Evolutionary conservation across 441 rosid genomes (phyloP), one percentile per base, ranked within the genome.

Genomic region (Adansonia madagascariensis): DNA sequence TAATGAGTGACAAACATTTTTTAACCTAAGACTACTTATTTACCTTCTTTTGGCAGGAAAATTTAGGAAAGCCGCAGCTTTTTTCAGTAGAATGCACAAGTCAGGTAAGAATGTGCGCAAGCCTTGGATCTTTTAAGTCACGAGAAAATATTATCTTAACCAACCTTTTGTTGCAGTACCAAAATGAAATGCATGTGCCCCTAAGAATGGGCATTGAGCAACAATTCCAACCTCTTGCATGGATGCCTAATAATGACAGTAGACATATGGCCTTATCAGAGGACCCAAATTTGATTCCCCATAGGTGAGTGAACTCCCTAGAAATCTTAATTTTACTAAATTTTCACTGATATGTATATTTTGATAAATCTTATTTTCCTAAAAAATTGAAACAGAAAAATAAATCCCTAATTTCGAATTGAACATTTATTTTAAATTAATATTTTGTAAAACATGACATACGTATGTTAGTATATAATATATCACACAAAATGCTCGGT

Each of bases 51-150:
- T 78, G 77, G 44, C 89, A 92, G 97, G 94, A 91, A 80, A 85
- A 88, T 82, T 65, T 90, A 56, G 88, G 89, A 74, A 91, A 88
- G 60, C 90, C 82, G 78, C 89, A 90, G 76, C 83, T 91, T 64
- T 77, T 88, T 77, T 79, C 90, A 8, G 66, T 86, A 46, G 89
- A 89, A 74, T 86, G 91, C 85, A 86, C 78, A 49, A 83, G 64
- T 76, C 86, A 91, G 92, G 97, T 92, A 86, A 50, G 50, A 71
- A 35, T 71, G 49, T 17, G 17, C 4, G 17, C 75, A 80, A 68
- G 64, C 44, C 71, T 56, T 78, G 62, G 55, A 75, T 69, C 67
- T 14, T 49, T 68, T 59, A 66, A 73, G 57, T 77, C 41, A 20
- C 8, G 12, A 14, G 75, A 67, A 76, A 18, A 52, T 61, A 22